These are phyloP conservation scores for Neurospora terricola DNA, from an alignment of 495 filamentous ascomycete genomes.

Conservation along the genomic window DNA sequence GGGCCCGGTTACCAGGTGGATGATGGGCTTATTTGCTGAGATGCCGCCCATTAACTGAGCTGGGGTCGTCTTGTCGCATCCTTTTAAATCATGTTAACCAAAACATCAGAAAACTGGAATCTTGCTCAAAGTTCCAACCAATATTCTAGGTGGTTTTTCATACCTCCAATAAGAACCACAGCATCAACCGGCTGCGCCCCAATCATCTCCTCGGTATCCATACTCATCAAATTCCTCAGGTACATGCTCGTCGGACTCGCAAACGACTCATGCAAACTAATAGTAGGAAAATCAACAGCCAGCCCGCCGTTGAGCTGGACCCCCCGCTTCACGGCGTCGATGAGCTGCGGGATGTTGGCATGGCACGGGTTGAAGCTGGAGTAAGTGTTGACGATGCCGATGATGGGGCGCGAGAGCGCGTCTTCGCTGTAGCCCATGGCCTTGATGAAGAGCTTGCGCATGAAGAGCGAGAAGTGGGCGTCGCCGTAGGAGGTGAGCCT, in stretches of 20 bases:
- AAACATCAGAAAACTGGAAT: not conserved
- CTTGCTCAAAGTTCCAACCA: not conserved
- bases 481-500: slow-evolving; percentile 59
- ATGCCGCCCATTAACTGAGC: slow-evolving; percentile 63
- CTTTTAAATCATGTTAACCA: slow-evolving; percentile 16
- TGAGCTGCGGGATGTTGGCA: slow-evolving; percentile 55
- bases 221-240: slow-evolving; percentile 57
- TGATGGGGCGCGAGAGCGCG: slow-evolving; percentile 52
- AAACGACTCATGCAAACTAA: slow-evolving; percentile 55
- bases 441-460: slow-evolving; percentile 63
- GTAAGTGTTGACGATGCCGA: slow-evolving; percentile 57
- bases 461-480: slow-evolving; percentile 58
- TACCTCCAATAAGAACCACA: slow-evolving; percentile 55
- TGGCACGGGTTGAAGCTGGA: slow-evolving; percentile 62
- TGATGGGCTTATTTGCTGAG: slow-evolving; percentile 56
- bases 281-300: slow-evolving; percentile 58
- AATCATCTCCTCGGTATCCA: slow-evolving; percentile 68
- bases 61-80: slow-evolving; percentile 60
- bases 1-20: slow-evolving; percentile 54
- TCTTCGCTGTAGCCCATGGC: slow-evolving; percentile 58
- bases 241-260: slow-evolving; percentile 60
- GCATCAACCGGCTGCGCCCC: slow-evolving; percentile 54
- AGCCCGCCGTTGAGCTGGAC: slow-evolving; percentile 51
- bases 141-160: not conserved
- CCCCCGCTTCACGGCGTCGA: slow-evolving; percentile 55